A percentile compares a stretch with the other conserved stretches of the same genome.
These are phyloP conservation scores for Debaryomyces sp. DNA, from an alignment of 1,139 yeast species.

Conservation along the genomic window DNA sequence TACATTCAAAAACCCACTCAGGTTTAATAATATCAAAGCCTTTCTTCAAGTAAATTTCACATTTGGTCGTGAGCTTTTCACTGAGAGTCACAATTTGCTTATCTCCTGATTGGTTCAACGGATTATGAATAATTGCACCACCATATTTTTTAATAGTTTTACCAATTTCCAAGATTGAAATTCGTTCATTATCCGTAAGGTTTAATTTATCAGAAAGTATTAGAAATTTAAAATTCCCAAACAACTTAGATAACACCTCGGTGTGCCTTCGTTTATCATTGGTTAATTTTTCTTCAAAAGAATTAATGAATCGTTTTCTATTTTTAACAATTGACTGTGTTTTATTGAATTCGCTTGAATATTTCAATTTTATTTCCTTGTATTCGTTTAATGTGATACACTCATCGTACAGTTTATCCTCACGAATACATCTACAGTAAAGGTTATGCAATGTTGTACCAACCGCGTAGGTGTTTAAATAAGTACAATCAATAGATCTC, in stretches of 20 bases:
- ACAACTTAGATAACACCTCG: constrained; percentile 24
- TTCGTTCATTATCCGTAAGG: constrained; percentile 26
- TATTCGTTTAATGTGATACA: constrained; percentile 64
- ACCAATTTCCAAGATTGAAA: constrained; percentile 37
- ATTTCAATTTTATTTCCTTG: constrained; percentile 32
- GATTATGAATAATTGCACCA: constrained; percentile 38
- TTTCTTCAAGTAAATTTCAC: constrained; percentile 40
- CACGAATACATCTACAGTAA: constrained; percentile 66
- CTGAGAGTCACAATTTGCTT: constrained; percentile 43
- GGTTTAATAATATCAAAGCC: constrained; percentile 68
- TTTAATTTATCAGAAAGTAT: constrained; percentile 47
- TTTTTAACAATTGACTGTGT: constrained; percentile 31
- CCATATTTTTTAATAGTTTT: constrained; percentile 50
- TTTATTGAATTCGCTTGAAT: constrained; percentile 26
- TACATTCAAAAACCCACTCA: constrained; percentile 72
- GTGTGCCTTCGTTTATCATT: constrained; percentile 11
- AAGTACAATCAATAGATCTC: constrained; percentile 61
- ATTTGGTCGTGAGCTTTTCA: constrained; percentile 51
- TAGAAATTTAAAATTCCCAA: constrained; percentile 29
- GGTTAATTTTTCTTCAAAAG: constrained; percentile 16
- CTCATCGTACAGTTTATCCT: constrained; percentile 63
- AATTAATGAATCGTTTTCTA: constrained; percentile 13
- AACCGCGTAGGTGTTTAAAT: constrained; percentile 56
- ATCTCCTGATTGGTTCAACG: constrained; percentile 18
- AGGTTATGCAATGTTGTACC: constrained; percentile 78